These are phyloP conservation scores for Metarhizium guizhouense DNA, from an alignment of 2,329 filamentous ascomycete genomes.

Conservation along the genomic window DNA sequence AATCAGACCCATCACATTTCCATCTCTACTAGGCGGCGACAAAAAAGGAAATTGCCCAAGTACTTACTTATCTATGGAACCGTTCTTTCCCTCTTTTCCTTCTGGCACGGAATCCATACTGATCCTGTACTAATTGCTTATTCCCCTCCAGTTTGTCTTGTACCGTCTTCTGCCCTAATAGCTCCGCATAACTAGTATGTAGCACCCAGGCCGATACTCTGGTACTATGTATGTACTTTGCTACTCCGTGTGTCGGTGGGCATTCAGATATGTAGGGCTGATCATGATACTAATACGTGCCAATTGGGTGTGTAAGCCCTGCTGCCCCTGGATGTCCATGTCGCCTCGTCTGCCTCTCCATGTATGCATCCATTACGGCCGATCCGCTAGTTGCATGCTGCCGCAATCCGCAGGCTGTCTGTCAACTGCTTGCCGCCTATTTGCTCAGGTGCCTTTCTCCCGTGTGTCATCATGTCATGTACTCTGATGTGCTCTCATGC, in stretches of 20 bases:
- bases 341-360: background rate
- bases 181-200: too few relatives aligned
- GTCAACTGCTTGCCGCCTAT: background rate
- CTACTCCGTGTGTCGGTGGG: background rate
- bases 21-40: background rate
- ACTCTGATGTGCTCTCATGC: background rate
- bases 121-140: too few relatives aligned
- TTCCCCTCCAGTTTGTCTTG: too few relatives aligned
- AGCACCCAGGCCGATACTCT: too few relatives aligned
- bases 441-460: background rate
- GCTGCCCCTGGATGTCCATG: background rate
- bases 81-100: too few relatives aligned
- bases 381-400: background rate
- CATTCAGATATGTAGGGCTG: background rate
- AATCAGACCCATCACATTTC: background rate
- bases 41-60: background rate
- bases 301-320: background rate
- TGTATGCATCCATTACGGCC: background rate
- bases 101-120: too few relatives aligned
- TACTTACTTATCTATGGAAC: too few relatives aligned
- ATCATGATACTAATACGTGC: background rate
- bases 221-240: too few relatives aligned
- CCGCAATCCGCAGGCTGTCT: background rate
- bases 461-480: too few relatives aligned
- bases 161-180: too few relatives aligned